Conservation (phyloP, 768 basidiomycete genomes). For the Pleurotus citrinopileatus region DNA sequence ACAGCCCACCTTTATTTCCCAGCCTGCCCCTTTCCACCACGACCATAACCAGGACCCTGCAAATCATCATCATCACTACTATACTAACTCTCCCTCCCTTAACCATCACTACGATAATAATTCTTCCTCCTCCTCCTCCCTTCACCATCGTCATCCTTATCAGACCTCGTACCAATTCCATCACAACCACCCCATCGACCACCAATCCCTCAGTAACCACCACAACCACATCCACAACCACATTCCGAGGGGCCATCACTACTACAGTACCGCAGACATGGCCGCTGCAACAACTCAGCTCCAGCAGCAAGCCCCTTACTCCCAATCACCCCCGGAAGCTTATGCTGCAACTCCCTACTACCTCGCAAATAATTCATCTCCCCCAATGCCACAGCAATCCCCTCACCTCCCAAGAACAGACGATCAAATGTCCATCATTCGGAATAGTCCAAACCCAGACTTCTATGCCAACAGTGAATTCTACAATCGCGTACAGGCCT, state of each 20-base stretch:
- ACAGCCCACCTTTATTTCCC: neutral
- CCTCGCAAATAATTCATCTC: slow-evolving; percentile 36
- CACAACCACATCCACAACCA: neutral
- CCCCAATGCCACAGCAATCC: slow-evolving; percentile 37
- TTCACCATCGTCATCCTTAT: no score
- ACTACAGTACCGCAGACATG: neutral
- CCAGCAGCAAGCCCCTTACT: slow-evolving; percentile 21
- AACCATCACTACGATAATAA: slow-evolving; percentile 8
- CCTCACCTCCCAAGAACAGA: slow-evolving; percentile 27
- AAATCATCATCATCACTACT: neutral
- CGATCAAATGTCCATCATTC: slow-evolving; percentile 8
- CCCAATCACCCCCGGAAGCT: slow-evolving; percentile 30
- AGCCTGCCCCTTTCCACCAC: slow-evolving; percentile 8
- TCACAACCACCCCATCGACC: neutral
- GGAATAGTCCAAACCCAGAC: slow-evolving; percentile 37
- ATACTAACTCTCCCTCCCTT: neutral
- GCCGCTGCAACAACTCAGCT: slow-evolving; percentile 25
- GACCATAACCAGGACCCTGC: neutral
- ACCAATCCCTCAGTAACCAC: slow-evolving; percentile 1
- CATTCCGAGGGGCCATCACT: neutral
- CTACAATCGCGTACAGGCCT: slow-evolving; percentile 46
- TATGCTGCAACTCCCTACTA: slow-evolving; percentile 39
- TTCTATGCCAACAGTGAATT: slow-evolving; percentile 54
- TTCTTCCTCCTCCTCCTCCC: no score
- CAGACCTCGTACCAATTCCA: no score